A percentile compares a stretch with the other conserved stretches of the same genome.
Conservation (phyloP, 768 basidiomycete species). For the Rubroboletus pulcherrimus region DNA sequence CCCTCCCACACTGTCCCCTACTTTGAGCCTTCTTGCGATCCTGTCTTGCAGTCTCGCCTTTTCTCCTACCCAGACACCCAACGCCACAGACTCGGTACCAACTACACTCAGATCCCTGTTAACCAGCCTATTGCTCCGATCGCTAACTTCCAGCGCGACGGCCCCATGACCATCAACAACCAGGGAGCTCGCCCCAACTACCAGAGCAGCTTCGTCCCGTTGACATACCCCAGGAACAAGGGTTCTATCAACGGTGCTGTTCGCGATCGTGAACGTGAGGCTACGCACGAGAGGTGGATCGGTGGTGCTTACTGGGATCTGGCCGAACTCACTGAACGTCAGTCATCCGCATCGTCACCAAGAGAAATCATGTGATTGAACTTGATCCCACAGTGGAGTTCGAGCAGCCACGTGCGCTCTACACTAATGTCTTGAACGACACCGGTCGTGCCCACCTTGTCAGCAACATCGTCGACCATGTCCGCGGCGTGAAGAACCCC, state of each 20-base stretch:
- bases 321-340: slow-evolving; percentile 76
- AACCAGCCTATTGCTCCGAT: slow-evolving; percentile 73
- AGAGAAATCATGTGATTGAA: not conserved
- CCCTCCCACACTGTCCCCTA: slow-evolving; percentile 87
- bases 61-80: slow-evolving; percentile 94
- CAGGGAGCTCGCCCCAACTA: slow-evolving; percentile 89
- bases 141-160: slow-evolving; percentile 93
- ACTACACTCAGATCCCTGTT: slow-evolving; percentile 85
- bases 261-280: slow-evolving; percentile 37
- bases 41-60: slow-evolving; percentile 88
- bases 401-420: slow-evolving; percentile 75
- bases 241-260: slow-evolving; percentile 41
- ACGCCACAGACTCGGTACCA: slow-evolving; percentile 75
- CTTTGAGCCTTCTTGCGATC: slow-evolving; percentile 87
- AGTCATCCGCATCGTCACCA: slow-evolving; percentile 27
- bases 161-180: slow-evolving; percentile 60
- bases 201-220: slow-evolving; percentile 70
- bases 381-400: slow-evolving; percentile 59
- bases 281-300: slow-evolving; percentile 71
- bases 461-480: slow-evolving; percentile 62
- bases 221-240: slow-evolving; percentile 54
- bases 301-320: slow-evolving; percentile 67
- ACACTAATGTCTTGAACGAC: slow-evolving; percentile 64
- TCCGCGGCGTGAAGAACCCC: slow-evolving; percentile 55
- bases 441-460: slow-evolving; percentile 57